These are phyloP conservation scores for Euclidium syriacum DNA, from an alignment of 345 rosid species.

Conservation along the genomic window DNA sequence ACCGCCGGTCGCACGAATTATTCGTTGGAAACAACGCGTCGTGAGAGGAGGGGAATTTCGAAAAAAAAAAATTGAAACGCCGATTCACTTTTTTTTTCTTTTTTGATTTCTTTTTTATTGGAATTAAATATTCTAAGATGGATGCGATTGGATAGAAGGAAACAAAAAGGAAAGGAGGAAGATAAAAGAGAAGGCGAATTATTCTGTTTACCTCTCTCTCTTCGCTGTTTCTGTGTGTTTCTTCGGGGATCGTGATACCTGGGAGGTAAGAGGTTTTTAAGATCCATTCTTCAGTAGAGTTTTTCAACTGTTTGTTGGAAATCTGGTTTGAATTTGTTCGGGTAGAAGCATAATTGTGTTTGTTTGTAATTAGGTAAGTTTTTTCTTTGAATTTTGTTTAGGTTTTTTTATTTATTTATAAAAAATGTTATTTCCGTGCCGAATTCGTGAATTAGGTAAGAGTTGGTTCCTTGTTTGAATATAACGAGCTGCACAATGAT, in stretches of 20 bases:
- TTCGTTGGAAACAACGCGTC: constrained; percentile 23
- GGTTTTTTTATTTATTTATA: background rate
- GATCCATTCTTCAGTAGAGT: constrained; percentile 37
- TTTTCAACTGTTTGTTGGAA: constrained; percentile 28
- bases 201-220: constrained; percentile 39
- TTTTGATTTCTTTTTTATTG: background rate
- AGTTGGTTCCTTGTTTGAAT: constrained; percentile 29
- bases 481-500: constrained; percentile 21
- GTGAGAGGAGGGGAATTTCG: constrained; percentile 29
- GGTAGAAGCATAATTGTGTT: constrained; percentile 31
- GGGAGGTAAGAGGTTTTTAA: constrained; percentile 36
- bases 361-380: constrained; percentile 34
- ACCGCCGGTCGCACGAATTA: constrained; percentile 13
- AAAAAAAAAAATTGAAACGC: constrained; percentile 14
- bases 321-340: constrained; percentile 14
- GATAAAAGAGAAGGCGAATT: constrained; percentile 34
- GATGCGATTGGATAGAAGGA: constrained; percentile 35
- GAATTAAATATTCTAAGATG: constrained; percentile 33
- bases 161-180: constrained; percentile 38
- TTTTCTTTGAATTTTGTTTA: constrained; percentile 21
- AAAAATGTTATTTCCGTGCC: constrained; percentile 8
- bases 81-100: constrained; percentile 20
- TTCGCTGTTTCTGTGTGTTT: constrained; percentile 34
- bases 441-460: constrained; percentile 32
- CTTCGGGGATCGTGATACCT: constrained; percentile 44